These are phyloP conservation scores for Globisporangium orthogonon DNA, from an alignment of 352 stramenopile genomes.

Conservation along the genomic window DNA sequence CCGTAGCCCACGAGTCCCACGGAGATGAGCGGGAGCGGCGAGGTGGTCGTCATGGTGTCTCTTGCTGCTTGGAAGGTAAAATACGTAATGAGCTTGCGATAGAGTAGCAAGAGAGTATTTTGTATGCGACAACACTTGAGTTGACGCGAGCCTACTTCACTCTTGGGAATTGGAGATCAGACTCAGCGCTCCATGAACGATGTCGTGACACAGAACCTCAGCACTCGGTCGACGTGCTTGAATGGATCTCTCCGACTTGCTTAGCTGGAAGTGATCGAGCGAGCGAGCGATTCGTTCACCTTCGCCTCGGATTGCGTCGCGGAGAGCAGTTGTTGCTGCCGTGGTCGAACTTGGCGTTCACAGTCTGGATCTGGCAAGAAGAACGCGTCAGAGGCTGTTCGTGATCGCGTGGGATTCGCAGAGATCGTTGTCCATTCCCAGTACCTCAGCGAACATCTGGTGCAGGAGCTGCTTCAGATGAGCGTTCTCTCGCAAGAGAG, in stretches of 20 bases:
- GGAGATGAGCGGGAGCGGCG: slow-evolving; percentile 24
- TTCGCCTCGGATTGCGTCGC: neutral
- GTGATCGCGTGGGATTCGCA: neutral
- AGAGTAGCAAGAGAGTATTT: no score
- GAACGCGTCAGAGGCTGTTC: neutral
- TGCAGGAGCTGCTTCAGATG: slow-evolving; percentile 26
- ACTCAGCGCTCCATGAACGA: no score
- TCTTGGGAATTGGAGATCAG: no score
- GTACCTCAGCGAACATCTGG: slow-evolving; percentile 27
- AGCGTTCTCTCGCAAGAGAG: slow-evolving; percentile 26
- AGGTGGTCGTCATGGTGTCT: neutral
- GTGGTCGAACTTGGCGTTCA: slow-evolving; percentile 1
- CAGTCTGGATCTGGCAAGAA: slow-evolving; percentile 2
- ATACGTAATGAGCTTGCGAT: no score
- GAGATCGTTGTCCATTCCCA: neutral
- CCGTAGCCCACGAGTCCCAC: slow-evolving; percentile 72
- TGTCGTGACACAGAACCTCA: no score
- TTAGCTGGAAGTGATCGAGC: no score
- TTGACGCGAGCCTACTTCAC: no score
- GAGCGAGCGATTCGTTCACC: neutral
- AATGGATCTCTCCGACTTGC: no score
- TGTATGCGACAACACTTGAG: no score
- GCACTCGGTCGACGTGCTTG: no score
- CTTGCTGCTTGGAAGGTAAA: neutral
- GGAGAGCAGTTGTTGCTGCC: neutral